Evolutionary conservation across 805 yeast genomes (phyloP), one percentile per base, ranked within the genome.

Genomic region (Lipomyces orientalis): DNA sequence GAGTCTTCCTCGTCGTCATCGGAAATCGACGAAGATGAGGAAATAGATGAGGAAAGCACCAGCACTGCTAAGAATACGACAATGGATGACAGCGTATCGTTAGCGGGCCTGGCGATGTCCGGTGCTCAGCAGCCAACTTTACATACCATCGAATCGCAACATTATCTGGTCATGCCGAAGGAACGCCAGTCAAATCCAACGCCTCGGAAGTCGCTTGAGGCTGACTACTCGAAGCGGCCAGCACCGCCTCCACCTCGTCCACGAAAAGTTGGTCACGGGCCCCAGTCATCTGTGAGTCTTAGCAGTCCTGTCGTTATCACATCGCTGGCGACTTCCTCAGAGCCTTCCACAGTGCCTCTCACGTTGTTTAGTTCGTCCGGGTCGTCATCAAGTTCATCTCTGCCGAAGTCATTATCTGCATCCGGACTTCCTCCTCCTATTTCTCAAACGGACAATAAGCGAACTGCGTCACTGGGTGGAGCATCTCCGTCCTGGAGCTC

Each of bases 161-260:
- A 65, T 49, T 65, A 65, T 33, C 60, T 62, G 8, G 49, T 66
- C 25, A 58, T 59, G 43, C 66, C 66, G 6, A 25, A 49, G n/a
- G 61, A 43, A 64, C 52, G 14, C 39, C 57, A 34, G 22, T 43
- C 29, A 61, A 16, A 31, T 19, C 64, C 66, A 7, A 43, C 63
- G 19, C 49, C 49, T 2, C 46, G 61, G n/a, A 52, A 22, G 31
- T 39, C 65, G 7, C 58, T 58, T 9, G 67, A 64, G 56, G 9
- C 55, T 5, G 60, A 35, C 29, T 12, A 43, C 2, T 22, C 54
- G 5, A 61, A 65, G 14, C 70, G 66, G 19, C 65, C 64, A 7
- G 64, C 70, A 10, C 71, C 71, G 14, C 71, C 71, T 19, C 71
- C 71, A 33, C 71, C 71, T 8, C 64, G 58, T 33, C 66, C 70